These are phyloP conservation scores for Trichoderma oligosporum DNA, from an alignment of 2,329 filamentous ascomycete genomes.

Conservation along the genomic window DNA sequence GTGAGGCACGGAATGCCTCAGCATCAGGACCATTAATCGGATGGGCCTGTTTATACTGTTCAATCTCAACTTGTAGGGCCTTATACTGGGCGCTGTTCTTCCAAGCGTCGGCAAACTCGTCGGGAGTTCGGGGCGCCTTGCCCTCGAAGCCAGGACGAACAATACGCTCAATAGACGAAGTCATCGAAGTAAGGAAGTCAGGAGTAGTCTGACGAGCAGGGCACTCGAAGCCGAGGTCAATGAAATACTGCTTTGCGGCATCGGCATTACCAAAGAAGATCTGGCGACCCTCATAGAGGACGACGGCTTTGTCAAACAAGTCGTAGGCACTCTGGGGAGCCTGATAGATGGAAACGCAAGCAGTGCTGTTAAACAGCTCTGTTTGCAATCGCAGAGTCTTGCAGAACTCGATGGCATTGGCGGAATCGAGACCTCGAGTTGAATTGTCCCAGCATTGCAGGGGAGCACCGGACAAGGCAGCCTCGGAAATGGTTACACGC, in stretches of 20 bases:
- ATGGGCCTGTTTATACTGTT: constrained; percentile 51
- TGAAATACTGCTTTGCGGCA: constrained; percentile 61
- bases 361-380: constrained; percentile 62
- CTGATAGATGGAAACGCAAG: constrained; percentile 71
- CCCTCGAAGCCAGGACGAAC: constrained; percentile 54
- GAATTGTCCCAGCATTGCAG: constrained; percentile 70
- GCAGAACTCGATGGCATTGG: constrained; percentile 72
- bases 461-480: constrained; percentile 55
- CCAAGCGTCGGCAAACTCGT: constrained; percentile 59
- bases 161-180: constrained; percentile 53
- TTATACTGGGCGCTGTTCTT: constrained; percentile 51
- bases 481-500: constrained; percentile 62
- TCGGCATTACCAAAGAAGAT: constrained; percentile 61
- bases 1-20: constrained; percentile 53
- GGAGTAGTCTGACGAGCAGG: constrained; percentile 64
- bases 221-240: constrained; percentile 64
- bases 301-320: constrained; percentile 55
- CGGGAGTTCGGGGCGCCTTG: constrained; percentile 55
- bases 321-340: constrained; percentile 63
- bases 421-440: constrained; percentile 69
- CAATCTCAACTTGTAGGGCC: constrained; percentile 52
- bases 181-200: constrained; percentile 71
- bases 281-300: constrained; percentile 58
- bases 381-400: constrained; percentile 65
- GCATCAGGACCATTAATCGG: constrained; percentile 55